Evolutionary conservation across 495 filamentous ascomycete species (phyloP).

Genomic region (Xylaria grammica): DNA sequence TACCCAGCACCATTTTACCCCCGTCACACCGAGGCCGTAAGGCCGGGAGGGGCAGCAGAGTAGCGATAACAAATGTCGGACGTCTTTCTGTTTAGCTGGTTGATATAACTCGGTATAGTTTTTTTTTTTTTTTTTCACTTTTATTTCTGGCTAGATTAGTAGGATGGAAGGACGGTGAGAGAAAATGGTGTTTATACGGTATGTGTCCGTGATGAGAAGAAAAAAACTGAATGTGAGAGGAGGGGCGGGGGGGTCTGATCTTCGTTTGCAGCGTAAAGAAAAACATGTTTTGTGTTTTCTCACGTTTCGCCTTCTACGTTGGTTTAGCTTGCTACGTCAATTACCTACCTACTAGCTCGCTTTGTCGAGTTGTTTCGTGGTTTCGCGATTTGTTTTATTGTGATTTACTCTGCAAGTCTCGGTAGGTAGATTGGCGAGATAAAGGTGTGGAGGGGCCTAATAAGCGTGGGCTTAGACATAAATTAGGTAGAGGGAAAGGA

Average conservation of each 20-base stretch:
- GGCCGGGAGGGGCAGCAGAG: neutral
- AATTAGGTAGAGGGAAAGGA: too few species aligned
- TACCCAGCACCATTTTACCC: too few species aligned
- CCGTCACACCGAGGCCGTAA: too few species aligned
- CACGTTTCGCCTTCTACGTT: neutral
- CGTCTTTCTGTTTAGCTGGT: neutral
- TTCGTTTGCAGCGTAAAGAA: neutral
- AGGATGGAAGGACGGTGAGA: neutral
- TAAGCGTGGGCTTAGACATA: too few species aligned
- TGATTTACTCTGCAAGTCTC: neutral
- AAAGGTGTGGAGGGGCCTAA: too few species aligned
- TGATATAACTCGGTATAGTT: neutral
- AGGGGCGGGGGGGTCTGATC: neutral
- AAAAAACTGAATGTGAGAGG: too few species aligned
- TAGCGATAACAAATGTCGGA: neutral
- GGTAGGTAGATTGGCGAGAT: neutral
- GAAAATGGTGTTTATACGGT: neutral
- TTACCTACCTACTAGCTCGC: neutral
- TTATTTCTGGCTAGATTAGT: neutral
- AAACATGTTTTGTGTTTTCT: neutral
- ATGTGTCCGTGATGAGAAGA: neutral
- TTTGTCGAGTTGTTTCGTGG: neutral
- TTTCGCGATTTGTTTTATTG: neutral
- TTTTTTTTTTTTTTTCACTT: neutral
- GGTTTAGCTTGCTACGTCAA: neutral